These are phyloP conservation scores for Exserohilum turcica DNA, from an alignment of 2,329 filamentous ascomycete genomes.

Conservation along the genomic window DNA sequence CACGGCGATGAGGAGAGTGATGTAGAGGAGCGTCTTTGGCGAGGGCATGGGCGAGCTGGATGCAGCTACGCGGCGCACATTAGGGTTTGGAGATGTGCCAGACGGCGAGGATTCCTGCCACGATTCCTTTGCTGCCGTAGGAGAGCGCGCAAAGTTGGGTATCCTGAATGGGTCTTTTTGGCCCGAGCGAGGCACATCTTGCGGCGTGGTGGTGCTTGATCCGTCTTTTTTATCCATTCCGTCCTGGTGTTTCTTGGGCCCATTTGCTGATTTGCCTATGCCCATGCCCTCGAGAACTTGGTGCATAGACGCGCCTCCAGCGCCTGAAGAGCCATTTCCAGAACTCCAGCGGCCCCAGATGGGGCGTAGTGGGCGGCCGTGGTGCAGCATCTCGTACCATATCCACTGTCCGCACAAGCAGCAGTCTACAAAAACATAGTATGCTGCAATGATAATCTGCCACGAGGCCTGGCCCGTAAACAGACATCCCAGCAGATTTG, in stretches of 20 bases:
- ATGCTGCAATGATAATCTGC: conserved; percentile 68
- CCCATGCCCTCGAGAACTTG: conserved; percentile 34
- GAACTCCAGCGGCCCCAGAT: conserved; percentile 38
- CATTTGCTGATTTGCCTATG: conserved; percentile 16
- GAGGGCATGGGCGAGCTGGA: conserved; percentile 53
- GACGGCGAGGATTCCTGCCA: conserved; percentile 28
- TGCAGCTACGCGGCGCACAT: conserved; percentile 40
- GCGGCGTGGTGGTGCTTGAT: conserved; percentile 16
- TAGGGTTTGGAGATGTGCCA: conserved; percentile 33
- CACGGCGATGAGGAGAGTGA: conserved; percentile 53
- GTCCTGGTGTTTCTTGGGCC: neutral
- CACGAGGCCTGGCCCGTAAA: conserved; percentile 68
- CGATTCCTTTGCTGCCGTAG: conserved; percentile 32
- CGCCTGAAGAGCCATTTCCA: conserved; percentile 18
- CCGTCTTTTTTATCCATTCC: conserved; percentile 18
- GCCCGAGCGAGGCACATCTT: conserved; percentile 36
- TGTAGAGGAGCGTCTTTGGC: conserved; percentile 54
- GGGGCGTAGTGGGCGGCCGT: conserved; percentile 53
- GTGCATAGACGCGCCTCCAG: conserved; percentile 35
- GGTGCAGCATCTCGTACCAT: conserved; percentile 66
- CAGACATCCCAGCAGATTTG: conserved; percentile 66
- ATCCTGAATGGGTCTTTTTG: conserved; percentile 45
- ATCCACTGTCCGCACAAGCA: conserved; percentile 67
- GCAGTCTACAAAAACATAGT: conserved; percentile 70
- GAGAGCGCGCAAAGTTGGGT: conserved; percentile 45